These are phyloP conservation scores for Tylopilus subfusipes DNA, from an alignment of 768 basidiomycete species.

Conservation along the genomic window DNA sequence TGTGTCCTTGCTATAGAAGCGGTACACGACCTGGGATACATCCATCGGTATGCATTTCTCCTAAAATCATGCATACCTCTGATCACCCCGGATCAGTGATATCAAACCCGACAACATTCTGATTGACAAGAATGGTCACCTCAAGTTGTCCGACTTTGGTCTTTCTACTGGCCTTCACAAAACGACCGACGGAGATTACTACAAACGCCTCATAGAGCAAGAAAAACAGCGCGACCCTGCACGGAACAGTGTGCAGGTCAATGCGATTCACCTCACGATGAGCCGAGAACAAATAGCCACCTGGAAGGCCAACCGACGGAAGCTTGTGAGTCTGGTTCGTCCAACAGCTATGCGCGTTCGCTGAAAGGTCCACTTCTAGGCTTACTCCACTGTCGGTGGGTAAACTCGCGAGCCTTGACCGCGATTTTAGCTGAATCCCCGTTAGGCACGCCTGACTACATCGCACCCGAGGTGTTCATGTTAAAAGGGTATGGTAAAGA, in stretches of 20 bases:
- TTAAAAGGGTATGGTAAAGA: conserved; percentile 98
- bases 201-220: conserved; percentile 85
- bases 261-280: conserved; percentile 96
- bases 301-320: conserved; percentile 98
- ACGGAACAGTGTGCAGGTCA: conserved; percentile 96
- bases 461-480: conserved; percentile 96
- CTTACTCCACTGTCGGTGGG: conserved; percentile 82
- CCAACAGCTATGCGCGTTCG: neutral
- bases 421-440: conserved; percentile 1
- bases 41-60: conserved; percentile 72
- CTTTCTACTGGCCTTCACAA: conserved; percentile 98
- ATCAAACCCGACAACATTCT: conserved; percentile 99
- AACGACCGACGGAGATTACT: conserved; percentile 89
- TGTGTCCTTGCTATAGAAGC: conserved; percentile 97
- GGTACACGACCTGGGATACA: conserved; percentile 97
- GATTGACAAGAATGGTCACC: conserved; percentile 94
- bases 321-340: conserved; percentile 55
- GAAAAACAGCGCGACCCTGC: conserved; percentile 61
- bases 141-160: conserved; percentile 98
- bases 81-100: conserved; percentile 53
- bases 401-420: neutral
- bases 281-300: conserved; percentile 95
- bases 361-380: conserved; percentile 43
- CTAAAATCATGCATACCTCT: neutral
- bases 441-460: conserved; percentile 51